Conservation (phyloP, 2,329 filamentous ascomycete species). For the Fusarium denticulatum region DNA sequence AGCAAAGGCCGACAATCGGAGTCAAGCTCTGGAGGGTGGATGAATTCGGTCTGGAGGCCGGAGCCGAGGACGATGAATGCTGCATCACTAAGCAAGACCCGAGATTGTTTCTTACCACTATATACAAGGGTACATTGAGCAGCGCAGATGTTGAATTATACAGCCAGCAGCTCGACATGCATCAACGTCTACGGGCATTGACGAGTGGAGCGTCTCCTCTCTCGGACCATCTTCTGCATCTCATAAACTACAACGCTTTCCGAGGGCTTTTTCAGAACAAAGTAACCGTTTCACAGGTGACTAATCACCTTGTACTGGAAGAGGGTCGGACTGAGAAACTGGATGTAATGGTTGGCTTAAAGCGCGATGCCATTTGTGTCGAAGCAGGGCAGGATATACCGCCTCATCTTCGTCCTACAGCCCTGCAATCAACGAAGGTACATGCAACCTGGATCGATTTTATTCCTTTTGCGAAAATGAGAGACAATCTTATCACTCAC, state of each 20-base stretch:
- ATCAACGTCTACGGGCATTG: not conserved
- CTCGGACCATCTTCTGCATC: not conserved
- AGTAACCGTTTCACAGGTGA: not conserved
- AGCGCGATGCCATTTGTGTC: constrained; percentile 4
- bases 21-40: constrained; percentile 13
- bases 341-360: constrained; percentile 5
- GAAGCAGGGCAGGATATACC: not conserved
- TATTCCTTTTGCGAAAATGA: constrained; percentile 1
- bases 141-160: not conserved
- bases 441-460: constrained; percentile 12
- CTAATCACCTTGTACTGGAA: not conserved
- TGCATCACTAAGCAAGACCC: not conserved
- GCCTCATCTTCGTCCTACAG: not conserved
- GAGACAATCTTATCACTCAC: not conserved
- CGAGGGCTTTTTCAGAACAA: constrained; percentile 5
- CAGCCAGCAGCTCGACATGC: not conserved
- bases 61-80: too few species aligned
- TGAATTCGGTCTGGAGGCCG: not conserved
- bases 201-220: not conserved
- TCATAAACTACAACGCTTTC: constrained; percentile 13
- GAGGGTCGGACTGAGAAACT: not conserved
- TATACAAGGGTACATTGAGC: not conserved
- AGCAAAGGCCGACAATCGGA: not conserved
- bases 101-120: not conserved
- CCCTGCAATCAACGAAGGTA: not conserved